Percentiles rank a stretch among this genome's conserved stretches.
These are phyloP conservation scores for Hibiscus mutabilis DNA, from an alignment of 345 rosid species.

Conservation along the genomic window DNA sequence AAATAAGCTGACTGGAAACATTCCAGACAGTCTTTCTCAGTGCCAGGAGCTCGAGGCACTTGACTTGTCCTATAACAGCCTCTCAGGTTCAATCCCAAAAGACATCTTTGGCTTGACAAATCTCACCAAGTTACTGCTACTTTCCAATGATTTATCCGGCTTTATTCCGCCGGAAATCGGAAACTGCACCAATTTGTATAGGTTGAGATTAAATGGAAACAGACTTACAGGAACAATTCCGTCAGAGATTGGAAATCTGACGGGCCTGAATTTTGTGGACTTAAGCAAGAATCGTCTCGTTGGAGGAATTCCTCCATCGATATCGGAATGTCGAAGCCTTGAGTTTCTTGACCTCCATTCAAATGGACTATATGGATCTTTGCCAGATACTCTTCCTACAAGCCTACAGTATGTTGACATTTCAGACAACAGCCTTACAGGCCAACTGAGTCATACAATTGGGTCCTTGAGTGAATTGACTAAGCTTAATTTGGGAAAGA, in stretches of 20 bases:
- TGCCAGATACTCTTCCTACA: slow-evolving; percentile 61
- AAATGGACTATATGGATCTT: slow-evolving; percentile 59
- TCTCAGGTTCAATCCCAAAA: slow-evolving; percentile 64
- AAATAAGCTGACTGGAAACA: slow-evolving; percentile 67
- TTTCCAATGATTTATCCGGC: slow-evolving; percentile 77
- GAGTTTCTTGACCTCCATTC: slow-evolving; percentile 78
- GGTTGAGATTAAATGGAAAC: slow-evolving; percentile 62
- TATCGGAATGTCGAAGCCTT: slow-evolving; percentile 53
- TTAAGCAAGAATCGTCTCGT: slow-evolving; percentile 55
- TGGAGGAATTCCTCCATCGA: slow-evolving; percentile 56
- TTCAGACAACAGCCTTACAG: slow-evolving; percentile 70
- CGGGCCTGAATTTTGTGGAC: slow-evolving; percentile 65
- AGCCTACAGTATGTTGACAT: slow-evolving; percentile 60
- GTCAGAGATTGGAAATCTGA: slow-evolving; percentile 58
- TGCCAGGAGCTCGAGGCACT: slow-evolving; percentile 81
- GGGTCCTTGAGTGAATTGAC: slow-evolving; percentile 62
- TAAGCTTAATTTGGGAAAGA: slow-evolving; percentile 68
- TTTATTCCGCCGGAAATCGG: slow-evolving; percentile 76
- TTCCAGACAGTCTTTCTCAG: slow-evolving; percentile 59
- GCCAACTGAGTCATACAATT: slow-evolving; percentile 48
- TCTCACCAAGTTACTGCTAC: slow-evolving; percentile 73
- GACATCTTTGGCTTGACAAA: slow-evolving; percentile 57
- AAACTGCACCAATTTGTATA: slow-evolving; percentile 59
- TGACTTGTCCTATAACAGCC: slow-evolving; percentile 75
- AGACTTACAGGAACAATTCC: slow-evolving; percentile 72